A percentile compares a stretch with the other conserved stretches of the same genome.
phyloP scores from a whole-genome alignment of 2,329 filamentous ascomycete species.

The Cladophialophora exuberans region DNA sequence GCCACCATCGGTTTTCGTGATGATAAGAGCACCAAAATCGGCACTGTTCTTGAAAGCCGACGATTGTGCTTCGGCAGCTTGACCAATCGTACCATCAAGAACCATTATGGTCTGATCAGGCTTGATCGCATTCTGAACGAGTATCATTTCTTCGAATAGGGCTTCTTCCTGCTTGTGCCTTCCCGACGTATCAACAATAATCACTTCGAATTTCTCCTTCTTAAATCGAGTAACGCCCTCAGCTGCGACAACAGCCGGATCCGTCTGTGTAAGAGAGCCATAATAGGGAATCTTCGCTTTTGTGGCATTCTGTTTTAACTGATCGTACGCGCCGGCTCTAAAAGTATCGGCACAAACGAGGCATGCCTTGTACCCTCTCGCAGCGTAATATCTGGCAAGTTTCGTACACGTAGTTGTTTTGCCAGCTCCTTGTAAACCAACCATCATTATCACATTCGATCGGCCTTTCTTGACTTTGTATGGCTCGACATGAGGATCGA shows the following conservation, averaged over 20 bases:
- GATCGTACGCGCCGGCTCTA: conserved; percentile 96
- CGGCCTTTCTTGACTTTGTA: conserved; percentile 98
- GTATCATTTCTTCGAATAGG: conserved; percentile 95
- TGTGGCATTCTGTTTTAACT: conserved; percentile 97
- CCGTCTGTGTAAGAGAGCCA: conserved; percentile 92
- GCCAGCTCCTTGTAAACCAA: conserved; percentile 93
- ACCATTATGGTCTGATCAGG: conserved; percentile 99
- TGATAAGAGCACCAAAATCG: conserved; percentile 97
- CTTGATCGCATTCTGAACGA: conserved; percentile 87
- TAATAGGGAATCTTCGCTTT: conserved; percentile 99
- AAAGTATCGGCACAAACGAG: conserved; percentile 98
- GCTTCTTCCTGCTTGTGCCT: conserved; percentile 93
- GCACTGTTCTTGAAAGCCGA: conserved; percentile 97
- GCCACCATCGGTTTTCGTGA: conserved; percentile 97
- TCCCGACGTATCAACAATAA: conserved; percentile 97
- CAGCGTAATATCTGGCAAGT: conserved; percentile 91
- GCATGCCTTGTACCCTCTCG: conserved; percentile 87
- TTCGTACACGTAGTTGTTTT: conserved; percentile 99
- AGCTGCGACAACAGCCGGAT: conserved; percentile 88
- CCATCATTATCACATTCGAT: conserved; percentile 98
- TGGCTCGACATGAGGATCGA: conserved; percentile 91
- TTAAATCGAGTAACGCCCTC: conserved; percentile 99
- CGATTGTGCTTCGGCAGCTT: conserved; percentile 91
- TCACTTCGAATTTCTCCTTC: conserved; percentile 97
- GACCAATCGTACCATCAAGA: conserved; percentile 92